Percentiles rank a stretch among this genome's conserved stretches.
Conservation (phyloP, 1,284 basidiomycete genomes). For the Apiotrichum montevideense region DNA sequence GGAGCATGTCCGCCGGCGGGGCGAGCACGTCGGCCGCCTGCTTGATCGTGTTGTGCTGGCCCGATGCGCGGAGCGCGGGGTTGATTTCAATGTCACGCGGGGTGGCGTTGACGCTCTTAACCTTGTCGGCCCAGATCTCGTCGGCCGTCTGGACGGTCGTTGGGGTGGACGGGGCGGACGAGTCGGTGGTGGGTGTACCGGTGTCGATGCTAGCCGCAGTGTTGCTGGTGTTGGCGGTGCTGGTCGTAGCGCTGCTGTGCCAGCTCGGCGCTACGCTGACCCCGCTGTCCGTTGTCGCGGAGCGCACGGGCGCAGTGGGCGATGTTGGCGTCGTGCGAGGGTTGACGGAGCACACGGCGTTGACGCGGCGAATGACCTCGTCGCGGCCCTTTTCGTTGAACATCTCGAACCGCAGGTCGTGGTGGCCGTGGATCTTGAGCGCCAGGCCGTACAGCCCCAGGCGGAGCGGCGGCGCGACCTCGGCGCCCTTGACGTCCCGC, state of each 20-base stretch:
- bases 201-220: background rate
- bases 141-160: background rate
- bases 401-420: conserved; percentile 55
- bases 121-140: background rate
- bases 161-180: background rate
- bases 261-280: background rate
- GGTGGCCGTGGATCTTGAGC: conserved; percentile 53
- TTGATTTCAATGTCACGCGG: conserved; percentile 7
- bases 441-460: conserved; percentile 51
- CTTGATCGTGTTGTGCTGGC: background rate
- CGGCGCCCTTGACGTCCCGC: conserved; percentile 50
- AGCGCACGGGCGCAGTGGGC: background rate
- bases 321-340: background rate
- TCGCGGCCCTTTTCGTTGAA: conserved; percentile 49
- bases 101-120: background rate
- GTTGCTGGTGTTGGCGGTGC: conserved; percentile 1
- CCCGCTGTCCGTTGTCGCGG: too few species aligned
- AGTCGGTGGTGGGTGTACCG: background rate
- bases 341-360: conserved; percentile 9
- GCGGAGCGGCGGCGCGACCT: conserved; percentile 39
- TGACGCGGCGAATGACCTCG: conserved; percentile 43
- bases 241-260: background rate
- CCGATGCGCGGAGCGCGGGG: conserved; percentile 5
- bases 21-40: conserved; percentile 35
- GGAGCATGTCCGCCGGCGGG: conserved; percentile 24